Conservation (phyloP, 2,329 filamentous ascomycete species). For the Macrophomina phaseolina region DNA sequence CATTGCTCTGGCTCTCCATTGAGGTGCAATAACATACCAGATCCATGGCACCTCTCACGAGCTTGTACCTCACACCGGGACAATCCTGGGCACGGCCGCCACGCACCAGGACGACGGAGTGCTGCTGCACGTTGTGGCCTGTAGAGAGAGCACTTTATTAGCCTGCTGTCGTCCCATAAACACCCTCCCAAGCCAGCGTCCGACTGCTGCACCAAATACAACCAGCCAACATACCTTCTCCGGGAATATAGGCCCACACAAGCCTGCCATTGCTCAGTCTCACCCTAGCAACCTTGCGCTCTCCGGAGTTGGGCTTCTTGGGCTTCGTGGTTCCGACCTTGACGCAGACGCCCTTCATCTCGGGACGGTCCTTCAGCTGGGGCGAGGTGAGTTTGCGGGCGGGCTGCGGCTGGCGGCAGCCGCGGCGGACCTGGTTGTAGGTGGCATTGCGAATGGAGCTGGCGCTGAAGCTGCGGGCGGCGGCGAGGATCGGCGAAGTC, state of each 20-base stretch:
- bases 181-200: no score
- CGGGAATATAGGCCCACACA: conserved; percentile 92
- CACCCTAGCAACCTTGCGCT: conserved; percentile 93
- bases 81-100: conserved; percentile 95
- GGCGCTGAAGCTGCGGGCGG: conserved; percentile 46
- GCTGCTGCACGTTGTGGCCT: conserved; percentile 98
- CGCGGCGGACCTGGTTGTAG: conserved; percentile 61
- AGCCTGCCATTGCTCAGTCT: conserved; percentile 84
- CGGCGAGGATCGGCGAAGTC: conserved; percentile 14
- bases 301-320: conserved; percentile 98
- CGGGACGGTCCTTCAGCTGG: conserved; percentile 75
- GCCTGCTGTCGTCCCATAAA: conserved; percentile 3
- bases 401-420: conserved; percentile 78
- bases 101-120: conserved; percentile 94
- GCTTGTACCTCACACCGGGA: conserved; percentile 94
- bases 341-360: conserved; percentile 94
- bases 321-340: conserved; percentile 93
- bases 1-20: neutral
- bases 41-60: conserved; percentile 90
- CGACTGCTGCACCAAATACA: neutral
- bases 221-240: conserved; percentile 68
- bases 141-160: neutral
- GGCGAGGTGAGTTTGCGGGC: conserved; percentile 88
- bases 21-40: conserved; percentile 67
- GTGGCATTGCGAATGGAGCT: conserved; percentile 50